Conservation (phyloP, 2,329 filamentous ascomycete species). For the Hymenotorrendiella dingleyae region DNA sequence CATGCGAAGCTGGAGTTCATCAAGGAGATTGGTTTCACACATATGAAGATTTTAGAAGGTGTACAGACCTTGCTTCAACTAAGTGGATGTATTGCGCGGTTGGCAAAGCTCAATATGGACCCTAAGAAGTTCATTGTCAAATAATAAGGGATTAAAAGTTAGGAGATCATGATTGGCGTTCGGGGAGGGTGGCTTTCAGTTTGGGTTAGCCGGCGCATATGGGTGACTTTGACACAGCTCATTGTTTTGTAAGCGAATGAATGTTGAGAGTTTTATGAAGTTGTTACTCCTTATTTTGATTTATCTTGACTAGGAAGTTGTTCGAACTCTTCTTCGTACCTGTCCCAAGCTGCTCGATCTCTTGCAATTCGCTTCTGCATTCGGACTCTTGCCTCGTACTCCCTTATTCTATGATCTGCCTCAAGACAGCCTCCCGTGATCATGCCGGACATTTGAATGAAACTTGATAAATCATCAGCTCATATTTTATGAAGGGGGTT, state of each 20-base stretch:
- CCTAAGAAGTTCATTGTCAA: conserved; percentile 63
- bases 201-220: conserved; percentile 13
- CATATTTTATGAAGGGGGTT: too few relatives aligned
- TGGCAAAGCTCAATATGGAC: conserved; percentile 97
- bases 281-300: conserved; percentile 11
- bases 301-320: conserved; percentile 12
- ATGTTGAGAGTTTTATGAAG: too few relatives aligned
- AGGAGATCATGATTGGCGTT: conserved; percentile 22
- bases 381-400: conserved; percentile 60
- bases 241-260: too few relatives aligned
- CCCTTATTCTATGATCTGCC: conserved; percentile 61
- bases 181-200: conserved; percentile 5
- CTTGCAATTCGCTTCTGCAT: conserved; percentile 56
- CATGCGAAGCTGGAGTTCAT: conserved; percentile 96
- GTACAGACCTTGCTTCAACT: conserved; percentile 93
- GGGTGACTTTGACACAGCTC: too few relatives aligned
- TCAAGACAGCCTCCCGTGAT: conserved; percentile 72
- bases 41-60: conserved; percentile 98
- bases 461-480: conserved; percentile 43
- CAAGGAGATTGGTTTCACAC: conserved; percentile 96
- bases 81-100: conserved; percentile 82
- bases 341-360: conserved; percentile 63
- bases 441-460: conserved; percentile 81
- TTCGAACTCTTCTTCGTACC: conserved; percentile 52
- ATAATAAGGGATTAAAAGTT: conserved; percentile 16